Evolutionary conservation across 441 rosid genomes (phyloP), one percentile per base, ranked within the genome.

Genomic region (Erodium moschatum): DNA sequence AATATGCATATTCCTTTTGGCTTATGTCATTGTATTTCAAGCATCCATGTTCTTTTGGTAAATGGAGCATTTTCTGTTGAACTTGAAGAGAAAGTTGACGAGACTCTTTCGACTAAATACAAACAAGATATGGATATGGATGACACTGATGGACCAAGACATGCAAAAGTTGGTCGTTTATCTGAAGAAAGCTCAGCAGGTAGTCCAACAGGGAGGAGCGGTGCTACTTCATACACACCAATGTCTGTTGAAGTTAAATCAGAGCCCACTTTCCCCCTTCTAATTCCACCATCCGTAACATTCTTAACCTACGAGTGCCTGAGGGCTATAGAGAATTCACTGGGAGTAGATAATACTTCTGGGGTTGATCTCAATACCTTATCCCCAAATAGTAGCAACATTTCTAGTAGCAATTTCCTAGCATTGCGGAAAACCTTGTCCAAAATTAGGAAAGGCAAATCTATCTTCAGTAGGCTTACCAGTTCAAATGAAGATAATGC

Each of bases 151-250:
- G 65, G 35, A 73, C 67, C 72, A 31, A 85, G 98, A 73, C 89
- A 82, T 81, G 87, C 97, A 73, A 90, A 95, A 89, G 92, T 91
- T 11, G 97, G 97, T 73, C 82, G 89, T 69, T 79, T 89, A 65
- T 85, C 96, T 50, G 85, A 81, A 83, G 92, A 84, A 78, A 88
- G 89, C 77, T 86, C 96, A 7, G 86, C 86, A 42, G 83, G 81
- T 76, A 79, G 88, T 68, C 82, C 80, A 35, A 66, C 78, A 68
- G 89, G 78, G 75, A 83, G 88, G 78, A 83, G 77, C 33, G n/a
- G 60, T 79, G 69, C 85, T 73, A 78, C 79, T 66, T 66, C 72
- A 69, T 82, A 77, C 77, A 69, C 74, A 62, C 63, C 83, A 40
- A 78, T 72, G 83, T 65, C 70, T 71, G 63, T 73, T 78, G 89